Percentiles rank a stretch among this genome's conserved stretches.
These are phyloP conservation scores for Moesziomyces sp. DNA, from an alignment of 1,284 basidiomycete genomes.

Conservation along the genomic window DNA sequence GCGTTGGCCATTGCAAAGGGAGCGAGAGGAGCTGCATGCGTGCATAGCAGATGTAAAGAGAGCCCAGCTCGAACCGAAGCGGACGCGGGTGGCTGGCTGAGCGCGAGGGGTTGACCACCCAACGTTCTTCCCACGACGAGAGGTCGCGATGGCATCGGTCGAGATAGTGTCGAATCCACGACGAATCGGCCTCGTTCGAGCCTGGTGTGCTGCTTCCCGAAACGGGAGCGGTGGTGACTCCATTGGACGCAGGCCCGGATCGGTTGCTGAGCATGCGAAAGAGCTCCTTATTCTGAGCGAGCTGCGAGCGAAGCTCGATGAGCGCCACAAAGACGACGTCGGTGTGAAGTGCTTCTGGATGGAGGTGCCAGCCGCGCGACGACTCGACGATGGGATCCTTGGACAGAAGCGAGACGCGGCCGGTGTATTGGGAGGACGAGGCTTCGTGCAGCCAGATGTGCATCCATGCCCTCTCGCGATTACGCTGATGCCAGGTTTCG, in stretches of 20 bases:
- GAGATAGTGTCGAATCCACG: constrained; percentile 31
- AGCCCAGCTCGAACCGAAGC: constrained; percentile 35
- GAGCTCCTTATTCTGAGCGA: constrained; percentile 39
- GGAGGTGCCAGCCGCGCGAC: constrained; percentile 41
- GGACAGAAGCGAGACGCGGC: constrained; percentile 34
- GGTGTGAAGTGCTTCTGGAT: constrained; percentile 31
- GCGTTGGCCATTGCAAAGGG: constrained; percentile 27
- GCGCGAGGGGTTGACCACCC: constrained; percentile 28
- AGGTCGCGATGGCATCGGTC: constrained; percentile 40
- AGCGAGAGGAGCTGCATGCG: constrained; percentile 45
- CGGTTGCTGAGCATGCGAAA: constrained; percentile 35
- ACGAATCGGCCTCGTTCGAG: constrained; percentile 11
- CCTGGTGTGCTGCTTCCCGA: neutral
- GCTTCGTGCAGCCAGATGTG: constrained; percentile 49
- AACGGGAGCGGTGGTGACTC: neutral
- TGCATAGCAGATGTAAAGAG: constrained; percentile 47
- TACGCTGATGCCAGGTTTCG: constrained; percentile 26
- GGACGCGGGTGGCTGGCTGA: constrained; percentile 30
- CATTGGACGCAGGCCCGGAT: neutral
- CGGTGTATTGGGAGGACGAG: constrained; percentile 41
- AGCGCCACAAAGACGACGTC: constrained; percentile 46
- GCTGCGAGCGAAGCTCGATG: constrained; percentile 38
- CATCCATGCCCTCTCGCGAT: constrained; percentile 45
- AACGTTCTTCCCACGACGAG: constrained; percentile 37
- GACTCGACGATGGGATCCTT: constrained; percentile 39